Evolutionary conservation across 164 flowering plant species (phyloP), one percentile per base, ranked within the genome.

Genomic region (Kalanchoe fedtschenkoi): DNA sequence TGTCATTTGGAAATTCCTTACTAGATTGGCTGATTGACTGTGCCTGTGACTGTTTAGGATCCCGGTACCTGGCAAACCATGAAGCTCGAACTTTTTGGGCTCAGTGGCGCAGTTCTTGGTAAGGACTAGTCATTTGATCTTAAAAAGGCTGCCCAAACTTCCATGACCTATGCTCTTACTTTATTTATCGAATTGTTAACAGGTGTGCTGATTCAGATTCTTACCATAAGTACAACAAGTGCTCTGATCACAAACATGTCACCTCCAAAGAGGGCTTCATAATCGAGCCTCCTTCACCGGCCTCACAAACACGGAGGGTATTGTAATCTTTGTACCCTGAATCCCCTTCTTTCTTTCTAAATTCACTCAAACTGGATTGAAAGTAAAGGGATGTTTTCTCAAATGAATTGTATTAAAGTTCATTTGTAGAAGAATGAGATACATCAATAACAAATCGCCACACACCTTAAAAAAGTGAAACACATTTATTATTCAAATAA

Each of bases 201-300:
- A 81, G 86, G 81, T 34, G 56, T 72, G 38, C 59, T 73, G 37
- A 15, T 75, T 41, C 80, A 79, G 70, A 60, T 77, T 15, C 35
- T 76, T 42, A 58, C 75, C 47, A 42, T 79, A 37, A 65, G 63
- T 59, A 76, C 81, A 24, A 68, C 66, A 37, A 28, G 56, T 44
- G 68, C 78, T 33, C 82, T 82, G 33, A 66, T 75, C 21, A 21
- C 54, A 15, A 82, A 82, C 69, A 84, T 84, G 90, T 75, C 83
- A 61, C 86, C 84, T 55, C 80, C 88, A 10, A 81, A 81, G 71
- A 76, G 70, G 66, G 64, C 82, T 58, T 76, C 83, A 38, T 81
- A 74, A 72, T 53, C 35, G 37, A 34, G 14, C 32, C 32, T 26
- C 32, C 9, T 51, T 10, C 32, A 51, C 26, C 16, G n/a, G n/a